phyloP scores from a whole-genome alignment of 345 rosid species.

The Lagerstroemia speciosa region DNA sequence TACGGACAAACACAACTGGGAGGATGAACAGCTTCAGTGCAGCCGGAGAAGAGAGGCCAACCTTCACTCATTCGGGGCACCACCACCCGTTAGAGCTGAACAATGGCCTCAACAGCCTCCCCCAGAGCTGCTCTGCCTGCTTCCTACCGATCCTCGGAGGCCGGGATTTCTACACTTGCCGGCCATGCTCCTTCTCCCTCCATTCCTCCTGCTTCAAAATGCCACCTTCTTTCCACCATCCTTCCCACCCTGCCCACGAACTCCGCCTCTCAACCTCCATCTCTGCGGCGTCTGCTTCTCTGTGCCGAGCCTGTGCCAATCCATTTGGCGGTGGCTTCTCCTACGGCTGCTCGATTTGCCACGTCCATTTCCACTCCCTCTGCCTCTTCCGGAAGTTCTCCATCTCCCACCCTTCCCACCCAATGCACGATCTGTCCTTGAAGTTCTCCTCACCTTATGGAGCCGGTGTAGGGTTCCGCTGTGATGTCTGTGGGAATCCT shows the following conservation, averaged over 20 bases:
- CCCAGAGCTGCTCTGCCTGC: conserved; percentile 9
- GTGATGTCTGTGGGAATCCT: too few relatives aligned
- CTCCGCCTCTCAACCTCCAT: background rate
- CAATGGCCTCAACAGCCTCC: background rate
- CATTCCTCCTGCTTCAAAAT: conserved; percentile 11
- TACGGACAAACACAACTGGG: background rate
- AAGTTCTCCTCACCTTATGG: too few relatives aligned
- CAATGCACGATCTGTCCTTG: conserved; percentile 4
- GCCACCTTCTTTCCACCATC: conserved; percentile 7
- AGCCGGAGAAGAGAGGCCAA: background rate
- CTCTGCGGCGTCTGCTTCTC: background rate
- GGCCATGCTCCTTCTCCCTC: conserved; percentile 10
- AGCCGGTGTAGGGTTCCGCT: too few relatives aligned
- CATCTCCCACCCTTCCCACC: background rate
- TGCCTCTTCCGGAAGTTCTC: conserved; percentile 6
- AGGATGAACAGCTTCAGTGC: background rate
- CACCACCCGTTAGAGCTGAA: conserved; percentile 11
- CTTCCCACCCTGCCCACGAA: conserved; percentile 7
- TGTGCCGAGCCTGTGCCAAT: conserved; percentile 6
- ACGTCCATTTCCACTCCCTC: conserved; percentile 9
- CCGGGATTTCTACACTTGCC: conserved; percentile 4
- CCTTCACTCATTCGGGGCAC: background rate
- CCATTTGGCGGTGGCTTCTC: background rate
- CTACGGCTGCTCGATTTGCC: conserved; percentile 9
- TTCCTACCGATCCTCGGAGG: background rate